phyloP scores from a whole-genome alignment of 805 yeast genomes.

The Candida coleopterorum region DNA sequence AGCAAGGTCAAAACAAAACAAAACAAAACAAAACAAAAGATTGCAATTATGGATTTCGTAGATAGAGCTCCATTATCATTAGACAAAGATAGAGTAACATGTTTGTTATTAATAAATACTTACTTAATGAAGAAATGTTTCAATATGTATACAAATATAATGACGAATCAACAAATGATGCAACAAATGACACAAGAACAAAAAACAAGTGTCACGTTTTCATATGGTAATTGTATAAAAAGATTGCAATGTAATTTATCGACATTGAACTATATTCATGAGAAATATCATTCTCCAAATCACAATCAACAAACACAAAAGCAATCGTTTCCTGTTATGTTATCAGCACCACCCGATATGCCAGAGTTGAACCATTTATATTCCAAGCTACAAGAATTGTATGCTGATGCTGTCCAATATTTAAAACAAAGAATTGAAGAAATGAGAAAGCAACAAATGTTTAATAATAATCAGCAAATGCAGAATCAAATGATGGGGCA shows the following conservation, averaged over 20 bases:
- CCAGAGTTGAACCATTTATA: slow-evolving; percentile 49
- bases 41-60: slow-evolving; percentile 3
- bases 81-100: slow-evolving; percentile 40
- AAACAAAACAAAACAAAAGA: background rate
- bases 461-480: slow-evolving; percentile 9
- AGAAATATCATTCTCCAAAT: slow-evolving; percentile 30
- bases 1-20: background rate
- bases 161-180: slow-evolving; percentile 31
- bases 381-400: slow-evolving; percentile 42
- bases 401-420: slow-evolving; percentile 49
- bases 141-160: slow-evolving; percentile 28
- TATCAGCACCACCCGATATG: slow-evolving; percentile 51
- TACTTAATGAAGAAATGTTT: slow-evolving; percentile 39
- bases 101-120: slow-evolving; percentile 37
- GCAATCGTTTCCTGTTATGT: slow-evolving; percentile 43
- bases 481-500: slow-evolving; percentile 9
- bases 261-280: slow-evolving; percentile 35
- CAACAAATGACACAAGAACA: slow-evolving; percentile 28
- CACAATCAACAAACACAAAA: slow-evolving; percentile 20
- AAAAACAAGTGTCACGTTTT: slow-evolving; percentile 28
- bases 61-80: slow-evolving; percentile 10
- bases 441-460: slow-evolving; percentile 28
- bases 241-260: slow-evolving; percentile 39
- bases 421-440: slow-evolving; percentile 37
- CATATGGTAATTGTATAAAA: slow-evolving; percentile 36